phyloP scores from a whole-genome alignment of 306 rosid genomes.

The Pueraria montana region DNA sequence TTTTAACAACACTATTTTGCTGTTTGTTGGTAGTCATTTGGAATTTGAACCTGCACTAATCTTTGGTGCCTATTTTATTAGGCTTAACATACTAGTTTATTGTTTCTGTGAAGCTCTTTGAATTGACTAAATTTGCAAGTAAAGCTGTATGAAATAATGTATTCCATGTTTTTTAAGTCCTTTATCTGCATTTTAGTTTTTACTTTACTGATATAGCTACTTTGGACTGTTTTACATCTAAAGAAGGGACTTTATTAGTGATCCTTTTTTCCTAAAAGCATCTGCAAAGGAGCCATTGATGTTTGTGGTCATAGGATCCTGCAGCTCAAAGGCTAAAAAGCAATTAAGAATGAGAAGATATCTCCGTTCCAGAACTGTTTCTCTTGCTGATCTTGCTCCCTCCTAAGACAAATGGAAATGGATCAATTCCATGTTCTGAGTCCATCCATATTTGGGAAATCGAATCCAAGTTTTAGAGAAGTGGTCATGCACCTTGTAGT shows the following conservation, averaged over 20 bases:
- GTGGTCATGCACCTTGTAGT: conserved; percentile 24
- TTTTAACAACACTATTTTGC: neutral
- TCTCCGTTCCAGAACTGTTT: conserved; percentile 38
- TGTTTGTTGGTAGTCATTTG: conserved; percentile 10
- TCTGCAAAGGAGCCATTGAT: conserved; percentile 53
- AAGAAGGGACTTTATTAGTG: conserved; percentile 35
- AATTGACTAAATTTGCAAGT: neutral
- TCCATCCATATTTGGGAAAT: conserved; percentile 41
- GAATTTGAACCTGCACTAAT: neutral
- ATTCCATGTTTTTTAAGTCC: neutral
- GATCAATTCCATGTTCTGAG: conserved; percentile 14
- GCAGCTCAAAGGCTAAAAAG: conserved; percentile 39
- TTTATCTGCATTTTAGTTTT: neutral
- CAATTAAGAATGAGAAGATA: conserved; percentile 40
- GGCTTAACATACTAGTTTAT: neutral
- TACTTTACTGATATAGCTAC: conserved; percentile 19
- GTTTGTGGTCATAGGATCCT: conserved; percentile 29
- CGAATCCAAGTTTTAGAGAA: conserved; percentile 43
- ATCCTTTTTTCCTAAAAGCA: conserved; percentile 25
- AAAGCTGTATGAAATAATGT: neutral
- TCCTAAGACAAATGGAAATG: conserved; percentile 1
- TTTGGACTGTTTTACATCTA: conserved; percentile 18
- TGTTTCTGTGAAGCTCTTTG: conserved; percentile 23
- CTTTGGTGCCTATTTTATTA: conserved; percentile 1
- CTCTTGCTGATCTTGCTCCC: conserved; percentile 34